phyloP scores from a whole-genome alignment of 495 filamentous ascomycete species.

The Neurospora sp. region DNA sequence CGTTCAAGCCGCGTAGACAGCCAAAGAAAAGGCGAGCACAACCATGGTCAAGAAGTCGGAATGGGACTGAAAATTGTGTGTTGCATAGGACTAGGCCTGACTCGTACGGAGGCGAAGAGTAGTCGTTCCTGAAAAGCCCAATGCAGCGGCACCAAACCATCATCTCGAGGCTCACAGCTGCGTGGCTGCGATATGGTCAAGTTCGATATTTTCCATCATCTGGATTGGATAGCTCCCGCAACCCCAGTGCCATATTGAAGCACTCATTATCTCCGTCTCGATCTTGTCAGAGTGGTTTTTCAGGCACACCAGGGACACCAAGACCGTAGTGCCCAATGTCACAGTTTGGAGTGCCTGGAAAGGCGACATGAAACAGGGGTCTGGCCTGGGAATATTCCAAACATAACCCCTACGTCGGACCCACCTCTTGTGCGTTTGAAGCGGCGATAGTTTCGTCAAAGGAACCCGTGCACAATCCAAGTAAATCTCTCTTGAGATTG shows the following conservation, averaged over 20 bases:
- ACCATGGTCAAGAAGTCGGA: background rate
- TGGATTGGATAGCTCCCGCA: background rate
- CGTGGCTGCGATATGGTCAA: background rate
- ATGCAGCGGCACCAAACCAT: background rate
- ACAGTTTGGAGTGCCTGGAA: conserved; percentile 12
- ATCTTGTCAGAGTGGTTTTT: conserved; percentile 4
- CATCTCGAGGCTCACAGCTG: background rate
- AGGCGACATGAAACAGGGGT: conserved; percentile 29
- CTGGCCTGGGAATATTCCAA: conserved; percentile 22
- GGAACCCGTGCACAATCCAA: background rate
- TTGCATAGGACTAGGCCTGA: background rate
- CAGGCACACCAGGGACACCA: background rate
- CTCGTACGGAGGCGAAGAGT: background rate
- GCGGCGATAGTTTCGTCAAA: conserved; percentile 6
- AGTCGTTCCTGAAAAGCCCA: background rate
- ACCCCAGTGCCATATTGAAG: conserved; percentile 4
- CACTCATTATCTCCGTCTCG: conserved; percentile 10
- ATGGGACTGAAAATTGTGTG: background rate
- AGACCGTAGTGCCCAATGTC: conserved; percentile 6
- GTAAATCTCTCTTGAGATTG: background rate
- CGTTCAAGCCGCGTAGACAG: background rate
- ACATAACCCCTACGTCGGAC: conserved; percentile 17
- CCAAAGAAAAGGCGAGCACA: background rate
- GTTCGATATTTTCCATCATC: background rate
- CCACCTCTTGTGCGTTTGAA: conserved; percentile 16